Base-by-base conservation (phyloP, 495 filamentous ascomycete genomes). In the Aspergillus cavernicola region DNA sequence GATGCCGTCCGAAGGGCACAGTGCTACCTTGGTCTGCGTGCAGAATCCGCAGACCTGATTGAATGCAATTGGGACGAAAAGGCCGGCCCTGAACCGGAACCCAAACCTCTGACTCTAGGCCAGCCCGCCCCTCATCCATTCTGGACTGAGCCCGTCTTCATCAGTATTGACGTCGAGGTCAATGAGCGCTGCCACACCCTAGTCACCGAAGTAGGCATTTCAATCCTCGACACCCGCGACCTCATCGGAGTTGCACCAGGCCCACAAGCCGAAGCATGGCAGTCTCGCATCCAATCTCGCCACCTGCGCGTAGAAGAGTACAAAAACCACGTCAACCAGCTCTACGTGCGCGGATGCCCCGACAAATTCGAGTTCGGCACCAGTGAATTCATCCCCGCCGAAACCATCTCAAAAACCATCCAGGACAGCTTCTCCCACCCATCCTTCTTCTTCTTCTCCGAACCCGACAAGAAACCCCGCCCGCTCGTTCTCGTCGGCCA, bases 191-290 rank as follows among this genome's bases (percentile, higher is more conserved):
- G 82, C 47, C 73, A 77, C 4, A 68, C 71, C 39, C 60, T 77
- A 2, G 72, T 97, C 53, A 95, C 90, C 4, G 93, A 98, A 64
- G 76, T 98, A 47, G 93, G 93, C 29, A 76, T 98, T 41, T 85
- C 89, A 8, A 83, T 80, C 9, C 80, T 98, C 18, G 93, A 98
- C 68, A 90, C 86, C 3, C 56, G 68, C 9, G 80, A 87, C 52
- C 69, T 80, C 28, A 56, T 58, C 15, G 65, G 62, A 11, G 20
- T 83, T 20, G 58, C 81, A 3, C 88, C 88, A 18, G 86, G 87
- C 10, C 56, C 74, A 10, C 62, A 67, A 29, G 86, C 82, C 4
- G 53, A 68, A 38, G 73, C 82, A 52, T 91, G 92, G 92, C 72
- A 78, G 9, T 58, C 70, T 1, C 63, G 74, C 20, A 85, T 97